These are phyloP conservation scores for Tulasnella sp. DNA, from an alignment of 768 basidiomycete genomes.

Conservation along the genomic window DNA sequence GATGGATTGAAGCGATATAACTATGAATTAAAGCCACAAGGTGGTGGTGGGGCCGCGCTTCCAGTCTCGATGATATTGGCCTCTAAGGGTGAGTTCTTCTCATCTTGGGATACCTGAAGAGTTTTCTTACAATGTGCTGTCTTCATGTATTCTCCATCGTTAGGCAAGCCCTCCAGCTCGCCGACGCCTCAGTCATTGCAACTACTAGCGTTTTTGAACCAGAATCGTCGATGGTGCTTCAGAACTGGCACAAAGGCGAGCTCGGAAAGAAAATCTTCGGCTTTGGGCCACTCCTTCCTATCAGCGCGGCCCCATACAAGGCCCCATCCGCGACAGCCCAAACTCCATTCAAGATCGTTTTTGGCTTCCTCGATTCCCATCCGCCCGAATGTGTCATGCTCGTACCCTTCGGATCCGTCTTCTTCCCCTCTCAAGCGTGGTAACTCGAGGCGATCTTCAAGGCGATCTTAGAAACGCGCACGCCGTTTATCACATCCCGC, in stretches of 20 bases:
- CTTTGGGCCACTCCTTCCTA: background rate
- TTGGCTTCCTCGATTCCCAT: no score
- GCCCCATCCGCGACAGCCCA: background rate
- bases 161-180: background rate
- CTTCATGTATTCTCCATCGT: no score
- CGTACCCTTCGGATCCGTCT: conserved; percentile 1
- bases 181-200: background rate
- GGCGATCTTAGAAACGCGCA: background rate
- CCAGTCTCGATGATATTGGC: background rate
- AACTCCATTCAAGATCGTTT: background rate
- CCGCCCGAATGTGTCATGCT: background rate
- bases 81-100: background rate
- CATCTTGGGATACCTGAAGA: background rate
- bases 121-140: background rate
- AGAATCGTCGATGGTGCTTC: background rate
- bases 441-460: background rate
- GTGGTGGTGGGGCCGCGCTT: background rate
- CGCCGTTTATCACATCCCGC: no score
- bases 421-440: background rate
- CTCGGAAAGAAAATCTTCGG: no score
- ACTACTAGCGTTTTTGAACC: background rate
- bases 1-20: background rate
- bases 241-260: no score
- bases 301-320: no score
- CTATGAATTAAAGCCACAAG: conserved; percentile 2